Conservation (phyloP, 163 green algal species). For the Chloroidium sp. region DNA sequence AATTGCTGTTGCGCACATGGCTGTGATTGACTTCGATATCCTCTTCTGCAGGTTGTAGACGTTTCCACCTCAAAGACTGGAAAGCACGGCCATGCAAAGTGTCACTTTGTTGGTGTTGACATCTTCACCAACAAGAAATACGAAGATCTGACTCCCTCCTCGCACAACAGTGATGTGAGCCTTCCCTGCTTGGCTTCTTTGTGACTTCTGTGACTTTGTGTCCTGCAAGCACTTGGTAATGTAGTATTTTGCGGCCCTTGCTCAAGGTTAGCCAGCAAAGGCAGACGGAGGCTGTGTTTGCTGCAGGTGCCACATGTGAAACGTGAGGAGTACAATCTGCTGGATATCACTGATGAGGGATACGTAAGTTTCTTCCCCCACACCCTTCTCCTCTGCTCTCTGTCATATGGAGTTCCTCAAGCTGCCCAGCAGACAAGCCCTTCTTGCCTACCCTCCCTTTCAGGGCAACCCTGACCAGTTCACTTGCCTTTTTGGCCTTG, state of each 20-base stretch:
- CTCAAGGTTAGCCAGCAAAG: neutral
- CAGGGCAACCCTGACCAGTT: neutral
- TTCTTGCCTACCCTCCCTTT: neutral
- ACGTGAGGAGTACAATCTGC: conserved; percentile 87
- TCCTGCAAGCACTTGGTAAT: no score
- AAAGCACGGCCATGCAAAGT: conserved; percentile 98
- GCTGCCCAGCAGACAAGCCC: neutral
- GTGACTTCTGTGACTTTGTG: no score
- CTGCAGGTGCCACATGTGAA: conserved; percentile 83
- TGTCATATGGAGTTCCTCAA: no score
- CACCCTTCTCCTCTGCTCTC: no score
- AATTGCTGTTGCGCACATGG: no score
- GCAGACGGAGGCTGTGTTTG: neutral
- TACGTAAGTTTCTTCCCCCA: conserved; percentile 62
- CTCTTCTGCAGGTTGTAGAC: conserved; percentile 79
- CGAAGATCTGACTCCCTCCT: conserved; percentile 96
- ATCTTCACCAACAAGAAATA: conserved; percentile 99
- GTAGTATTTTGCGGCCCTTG: neutral
- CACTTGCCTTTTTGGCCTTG: neutral
- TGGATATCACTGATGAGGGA: conserved; percentile 96
- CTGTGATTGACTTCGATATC: no score
- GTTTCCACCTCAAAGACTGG: conserved; percentile 96
- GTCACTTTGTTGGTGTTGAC: conserved; percentile 93
- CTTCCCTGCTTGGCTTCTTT: conserved; percentile 4
- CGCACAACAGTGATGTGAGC: conserved; percentile 92